Evolutionary conservation across 192 early-diverging fungal genomes (phyloP), one percentile per base, ranked within the genome.

Genomic region (Backusella morwellensis): DNA sequence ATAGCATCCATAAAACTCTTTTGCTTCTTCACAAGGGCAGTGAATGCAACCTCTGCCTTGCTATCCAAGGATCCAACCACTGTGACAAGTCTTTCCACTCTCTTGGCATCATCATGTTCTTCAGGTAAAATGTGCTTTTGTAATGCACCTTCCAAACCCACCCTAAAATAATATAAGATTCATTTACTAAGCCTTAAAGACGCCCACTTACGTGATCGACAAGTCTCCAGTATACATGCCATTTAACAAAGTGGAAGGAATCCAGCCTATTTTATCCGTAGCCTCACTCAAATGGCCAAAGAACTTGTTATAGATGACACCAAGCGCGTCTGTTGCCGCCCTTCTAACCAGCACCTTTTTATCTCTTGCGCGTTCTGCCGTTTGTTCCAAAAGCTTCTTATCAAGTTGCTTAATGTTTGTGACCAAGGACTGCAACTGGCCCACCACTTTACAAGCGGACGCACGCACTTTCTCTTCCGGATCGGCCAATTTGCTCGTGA

Each of bases 401-500:
- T 89, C 87, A 1, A 92, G 80, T 15, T 89, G 80, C 66, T 90
- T 88, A 2, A 85, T 79, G 5, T 87, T 83, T 17, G 86, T 81
- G 7, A 88, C 86, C 73, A 85, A 85, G 1, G 15, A 47, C 71
- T 95, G 93, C 42, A 97, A 78, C 67, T 86, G 76, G 6, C 89
- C 89, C 19, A 98, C 81, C 9, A 90, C 78, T 76, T 88, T 89
- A 75, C 95, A 91, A 1, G 88, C 89, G 4, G 91, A 88, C 42
- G 88, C 78, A 14, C 98, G 92, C 19, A 99, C 95, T 74, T 95
- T 95, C 35, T 99, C 97, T 74, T 99, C 98, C 1, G 95, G 93
- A 80, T 99, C 98, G 8, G 88, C 80, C 63, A 95, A 77, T 80
- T 95, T 96, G 56, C 89, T 86, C 36, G 77, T 84, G 8, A 96